phyloP scores from a whole-genome alignment of 805 yeast genomes.

The Candida chauliodis region DNA sequence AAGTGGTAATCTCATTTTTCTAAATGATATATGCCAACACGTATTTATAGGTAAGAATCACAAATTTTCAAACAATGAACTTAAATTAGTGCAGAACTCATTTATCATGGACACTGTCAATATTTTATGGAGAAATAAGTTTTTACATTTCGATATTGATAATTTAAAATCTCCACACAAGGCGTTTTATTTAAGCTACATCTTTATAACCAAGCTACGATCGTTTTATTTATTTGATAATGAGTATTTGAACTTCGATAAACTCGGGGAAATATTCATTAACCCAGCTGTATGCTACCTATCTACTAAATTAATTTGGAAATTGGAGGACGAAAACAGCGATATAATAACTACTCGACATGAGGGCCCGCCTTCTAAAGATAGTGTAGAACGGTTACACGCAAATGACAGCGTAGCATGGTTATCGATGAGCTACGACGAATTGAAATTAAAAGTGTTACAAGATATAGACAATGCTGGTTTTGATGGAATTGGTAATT shows the following conservation, averaged over 20 bases:
- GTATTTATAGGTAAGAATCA: conserved; percentile 40
- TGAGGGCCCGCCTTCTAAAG: conserved; percentile 52
- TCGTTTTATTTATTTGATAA: conserved; percentile 28
- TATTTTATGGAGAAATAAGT: conserved; percentile 53
- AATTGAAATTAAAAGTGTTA: conserved; percentile 43
- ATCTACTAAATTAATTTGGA: conserved; percentile 42
- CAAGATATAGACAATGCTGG: conserved; percentile 40
- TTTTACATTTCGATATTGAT: conserved; percentile 33
- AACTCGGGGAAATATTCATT: conserved; percentile 43
- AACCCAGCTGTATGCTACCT: conserved; percentile 50
- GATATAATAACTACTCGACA: conserved; percentile 33
- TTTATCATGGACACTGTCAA: conserved; percentile 56
- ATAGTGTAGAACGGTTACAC: conserved; percentile 31
- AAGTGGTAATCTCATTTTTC: conserved; percentile 39
- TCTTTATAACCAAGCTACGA: conserved; percentile 27
- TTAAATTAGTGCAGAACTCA: conserved; percentile 41
- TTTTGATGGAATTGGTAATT: conserved; percentile 45
- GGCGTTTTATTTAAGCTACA: conserved; percentile 35
- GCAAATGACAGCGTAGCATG: conserved; percentile 24
- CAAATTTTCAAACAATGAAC: conserved; percentile 18
- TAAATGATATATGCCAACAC: conserved; percentile 46
- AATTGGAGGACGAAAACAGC: conserved; percentile 39
- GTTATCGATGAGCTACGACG: conserved; percentile 41
- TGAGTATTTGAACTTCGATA: conserved; percentile 8
- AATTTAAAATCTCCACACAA: conserved; percentile 26